Evolutionary conservation across 2,329 filamentous ascomycete genomes (phyloP).

Genomic region (Claviceps citrina): DNA sequence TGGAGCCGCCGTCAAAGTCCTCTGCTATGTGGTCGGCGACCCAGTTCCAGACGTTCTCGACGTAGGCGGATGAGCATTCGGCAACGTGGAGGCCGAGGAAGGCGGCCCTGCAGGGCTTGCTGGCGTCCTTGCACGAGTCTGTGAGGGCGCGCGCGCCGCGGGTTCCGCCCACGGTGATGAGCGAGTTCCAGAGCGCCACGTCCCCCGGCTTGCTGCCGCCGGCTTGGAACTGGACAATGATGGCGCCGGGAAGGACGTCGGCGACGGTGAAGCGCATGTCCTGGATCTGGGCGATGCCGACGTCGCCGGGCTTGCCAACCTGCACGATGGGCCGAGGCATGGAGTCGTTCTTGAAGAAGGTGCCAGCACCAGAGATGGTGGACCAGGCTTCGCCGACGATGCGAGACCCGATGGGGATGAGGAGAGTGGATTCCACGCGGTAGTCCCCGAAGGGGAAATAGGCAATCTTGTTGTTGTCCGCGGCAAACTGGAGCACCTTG

Average conservation of each 20-base stretch:
- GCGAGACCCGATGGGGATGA: conserved; percentile 24
- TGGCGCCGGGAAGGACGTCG: conserved; percentile 26
- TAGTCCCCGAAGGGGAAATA: conserved; percentile 18
- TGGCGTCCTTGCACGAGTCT: conserved; percentile 19
- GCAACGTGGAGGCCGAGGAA: conserved; percentile 35
- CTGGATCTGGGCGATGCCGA: conserved; percentile 32
- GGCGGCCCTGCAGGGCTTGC: conserved; percentile 29
- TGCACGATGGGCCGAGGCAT: conserved; percentile 32
- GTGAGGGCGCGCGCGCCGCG: conserved; percentile 21
- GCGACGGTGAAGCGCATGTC: conserved; percentile 37
- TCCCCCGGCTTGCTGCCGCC: conserved; percentile 28
- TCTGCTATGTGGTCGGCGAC: conserved; percentile 31
- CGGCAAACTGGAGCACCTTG: conserved; percentile 21
- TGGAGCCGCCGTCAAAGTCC: conserved; percentile 26
- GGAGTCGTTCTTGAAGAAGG: conserved; percentile 26
- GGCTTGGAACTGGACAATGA: conserved; percentile 23
- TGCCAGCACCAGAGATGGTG: conserved; percentile 31
- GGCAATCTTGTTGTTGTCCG: conserved; percentile 15
- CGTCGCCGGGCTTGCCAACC: conserved; percentile 35
- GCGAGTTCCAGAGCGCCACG: conserved; percentile 34
- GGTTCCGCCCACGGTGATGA: conserved; percentile 31
- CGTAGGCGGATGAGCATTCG: conserved; percentile 10
- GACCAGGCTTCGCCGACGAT: conserved; percentile 42
- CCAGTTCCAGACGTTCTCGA: conserved; percentile 23
- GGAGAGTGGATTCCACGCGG: conserved; percentile 13